A percentile compares a stretch with the other conserved stretches of the same genome.
Conservation (phyloP, 192 early-diverging fungal genomes). For the Funneliformis mosseae region DNA sequence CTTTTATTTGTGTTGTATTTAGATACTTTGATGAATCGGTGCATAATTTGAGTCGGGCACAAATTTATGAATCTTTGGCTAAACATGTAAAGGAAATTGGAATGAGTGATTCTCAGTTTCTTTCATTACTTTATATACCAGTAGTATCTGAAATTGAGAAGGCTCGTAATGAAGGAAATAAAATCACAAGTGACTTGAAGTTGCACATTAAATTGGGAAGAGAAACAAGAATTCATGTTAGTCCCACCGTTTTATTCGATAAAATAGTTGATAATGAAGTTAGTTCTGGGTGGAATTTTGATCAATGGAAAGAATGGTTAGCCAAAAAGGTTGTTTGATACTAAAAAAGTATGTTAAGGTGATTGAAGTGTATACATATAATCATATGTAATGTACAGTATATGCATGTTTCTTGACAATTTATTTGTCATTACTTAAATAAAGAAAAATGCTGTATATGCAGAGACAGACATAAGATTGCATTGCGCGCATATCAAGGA, state of each 20-base stretch:
- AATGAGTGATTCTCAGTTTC: slow-evolving; percentile 44
- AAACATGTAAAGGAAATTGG: slow-evolving; percentile 49
- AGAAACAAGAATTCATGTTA: slow-evolving; percentile 75
- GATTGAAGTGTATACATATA: no score
- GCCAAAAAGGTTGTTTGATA: slow-evolving; percentile 39
- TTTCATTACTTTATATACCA: slow-evolving; percentile 49
- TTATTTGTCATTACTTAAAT: no score
- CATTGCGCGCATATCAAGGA: no score
- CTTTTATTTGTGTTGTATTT: neutral
- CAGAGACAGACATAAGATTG: no score
- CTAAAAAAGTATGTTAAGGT: no score
- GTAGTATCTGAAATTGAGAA: slow-evolving; percentile 40
- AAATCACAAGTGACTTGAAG: slow-evolving; percentile 70
- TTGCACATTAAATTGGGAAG: slow-evolving; percentile 66
- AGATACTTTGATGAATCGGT: slow-evolving; percentile 68
- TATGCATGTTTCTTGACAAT: no score
- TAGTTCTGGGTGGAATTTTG: slow-evolving; percentile 68
- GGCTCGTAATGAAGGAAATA: slow-evolving; percentile 66
- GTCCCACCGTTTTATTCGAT: slow-evolving; percentile 73
- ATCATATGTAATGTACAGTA: no score
- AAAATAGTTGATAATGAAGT: slow-evolving; percentile 65
- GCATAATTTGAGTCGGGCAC: slow-evolving; percentile 54
- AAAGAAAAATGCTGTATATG: no score
- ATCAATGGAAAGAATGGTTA: slow-evolving; percentile 66
- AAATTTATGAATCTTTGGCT: slow-evolving; percentile 57